These are phyloP conservation scores for Suillus subluteus DNA, from an alignment of 768 basidiomycete genomes.

Conservation along the genomic window DNA sequence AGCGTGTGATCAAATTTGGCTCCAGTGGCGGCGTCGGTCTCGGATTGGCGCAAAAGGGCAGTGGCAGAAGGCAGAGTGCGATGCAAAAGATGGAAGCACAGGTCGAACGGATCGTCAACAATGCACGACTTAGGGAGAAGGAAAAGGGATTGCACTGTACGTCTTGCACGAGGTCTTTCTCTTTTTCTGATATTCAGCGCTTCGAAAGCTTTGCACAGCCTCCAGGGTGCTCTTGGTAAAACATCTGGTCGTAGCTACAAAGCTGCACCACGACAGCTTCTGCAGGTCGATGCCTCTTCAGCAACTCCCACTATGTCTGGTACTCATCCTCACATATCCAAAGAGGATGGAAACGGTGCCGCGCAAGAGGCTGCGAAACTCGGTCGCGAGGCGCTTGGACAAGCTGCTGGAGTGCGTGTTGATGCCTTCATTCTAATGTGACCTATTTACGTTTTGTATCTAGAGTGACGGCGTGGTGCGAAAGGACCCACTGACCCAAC, in stretches of 20 bases:
- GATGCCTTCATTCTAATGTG: not conserved
- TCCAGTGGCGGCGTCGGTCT: slow-evolving; percentile 85
- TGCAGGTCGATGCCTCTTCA: slow-evolving; percentile 77
- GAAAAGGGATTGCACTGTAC: slow-evolving; percentile 73
- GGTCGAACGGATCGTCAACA: slow-evolving; percentile 94
- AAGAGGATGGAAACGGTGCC: slow-evolving; percentile 60
- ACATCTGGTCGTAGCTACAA: slow-evolving; percentile 93
- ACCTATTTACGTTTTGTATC: slow-evolving; percentile 8
- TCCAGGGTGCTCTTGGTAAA: slow-evolving; percentile 93
- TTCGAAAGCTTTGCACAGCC: slow-evolving; percentile 63
- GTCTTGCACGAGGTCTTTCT: slow-evolving; percentile 18
- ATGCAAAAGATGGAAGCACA: slow-evolving; percentile 95
- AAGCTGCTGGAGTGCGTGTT: slow-evolving; percentile 53
- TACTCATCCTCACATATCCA: slow-evolving; percentile 55
- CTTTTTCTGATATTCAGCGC: not conserved
- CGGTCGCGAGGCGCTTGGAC: slow-evolving; percentile 72
- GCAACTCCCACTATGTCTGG: slow-evolving; percentile 40
- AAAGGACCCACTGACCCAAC: slow-evolving; percentile 75
- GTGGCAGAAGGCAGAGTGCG: slow-evolving; percentile 75
- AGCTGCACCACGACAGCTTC: slow-evolving; percentile 93
- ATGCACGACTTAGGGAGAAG: slow-evolving; percentile 83
- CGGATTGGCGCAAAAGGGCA: slow-evolving; percentile 66
- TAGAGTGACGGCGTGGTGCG: slow-evolving; percentile 67
- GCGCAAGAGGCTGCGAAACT: slow-evolving; percentile 77
- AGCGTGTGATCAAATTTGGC: slow-evolving; percentile 84